Evolutionary conservation across 352 stramenopile species (phyloP).

Genomic region (Phytophthora palmivora): DNA sequence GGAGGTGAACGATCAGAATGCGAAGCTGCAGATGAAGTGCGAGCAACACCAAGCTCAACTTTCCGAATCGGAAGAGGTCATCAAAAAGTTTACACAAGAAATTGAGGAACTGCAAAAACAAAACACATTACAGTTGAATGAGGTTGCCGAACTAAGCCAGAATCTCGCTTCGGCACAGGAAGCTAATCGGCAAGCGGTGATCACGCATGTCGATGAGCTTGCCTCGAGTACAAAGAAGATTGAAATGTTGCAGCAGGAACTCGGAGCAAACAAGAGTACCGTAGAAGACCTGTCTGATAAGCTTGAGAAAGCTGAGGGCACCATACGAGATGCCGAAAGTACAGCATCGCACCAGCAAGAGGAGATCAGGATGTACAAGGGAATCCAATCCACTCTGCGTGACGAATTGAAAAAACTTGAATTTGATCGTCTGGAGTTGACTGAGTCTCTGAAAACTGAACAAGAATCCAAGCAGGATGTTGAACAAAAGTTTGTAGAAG

Average conservation of each 20-base stretch:
- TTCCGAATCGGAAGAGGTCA: constrained; percentile 20
- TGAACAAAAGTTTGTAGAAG: constrained; percentile 26
- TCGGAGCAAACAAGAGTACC: constrained; percentile 14
- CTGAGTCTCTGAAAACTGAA: constrained; percentile 36
- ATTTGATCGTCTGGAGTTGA: constrained; percentile 33
- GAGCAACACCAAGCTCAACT: constrained; percentile 31
- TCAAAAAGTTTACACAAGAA: constrained; percentile 26
- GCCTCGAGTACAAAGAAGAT: constrained; percentile 22
- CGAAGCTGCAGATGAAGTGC: constrained; percentile 25
- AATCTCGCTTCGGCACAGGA: constrained; percentile 32
- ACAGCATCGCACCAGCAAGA: constrained; percentile 13
- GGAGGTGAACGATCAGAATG: constrained; percentile 22
- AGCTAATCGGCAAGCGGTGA: constrained; percentile 18
- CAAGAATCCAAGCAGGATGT: constrained; percentile 38
- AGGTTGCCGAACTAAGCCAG: constrained; percentile 23
- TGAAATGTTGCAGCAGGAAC: constrained; percentile 29
- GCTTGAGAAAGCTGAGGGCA: constrained; percentile 23
- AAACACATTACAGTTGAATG: constrained; percentile 16
- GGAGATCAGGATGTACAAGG: constrained; percentile 41
- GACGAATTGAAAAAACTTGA: constrained; percentile 39
- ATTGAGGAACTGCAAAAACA: constrained; percentile 29
- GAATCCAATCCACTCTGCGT: constrained; percentile 31
- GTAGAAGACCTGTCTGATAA: constrained; percentile 22
- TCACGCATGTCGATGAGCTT: constrained; percentile 23
- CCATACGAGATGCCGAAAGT: constrained; percentile 34